Conservation (phyloP, 1,284 basidiomycete species). For the Ganoderma multipileum region DNA sequence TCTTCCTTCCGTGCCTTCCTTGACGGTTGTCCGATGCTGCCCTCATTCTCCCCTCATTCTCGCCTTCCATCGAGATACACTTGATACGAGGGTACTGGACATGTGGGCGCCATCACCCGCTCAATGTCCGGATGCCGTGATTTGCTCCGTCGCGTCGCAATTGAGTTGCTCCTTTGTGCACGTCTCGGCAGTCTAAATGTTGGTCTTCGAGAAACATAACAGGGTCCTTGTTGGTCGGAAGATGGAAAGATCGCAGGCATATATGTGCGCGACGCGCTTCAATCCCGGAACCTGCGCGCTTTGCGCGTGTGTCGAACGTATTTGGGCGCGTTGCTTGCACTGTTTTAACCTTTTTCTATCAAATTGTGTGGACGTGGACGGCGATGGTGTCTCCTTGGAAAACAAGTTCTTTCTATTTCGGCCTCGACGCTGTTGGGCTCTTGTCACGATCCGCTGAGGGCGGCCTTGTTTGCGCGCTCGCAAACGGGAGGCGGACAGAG, state of each 20-base stretch:
- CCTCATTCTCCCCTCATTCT: neutral
- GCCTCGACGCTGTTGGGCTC: neutral
- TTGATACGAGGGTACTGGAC: neutral
- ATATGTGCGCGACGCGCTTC: neutral
- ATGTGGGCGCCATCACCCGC: neutral
- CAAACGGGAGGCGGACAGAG: neutral
- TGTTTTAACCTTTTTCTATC: neutral
- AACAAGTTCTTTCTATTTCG: neutral
- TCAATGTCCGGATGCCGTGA: constrained; percentile 1
- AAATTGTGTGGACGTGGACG: neutral
- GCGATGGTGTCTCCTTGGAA: neutral
- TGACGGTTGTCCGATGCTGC: neutral
- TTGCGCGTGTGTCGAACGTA: neutral
- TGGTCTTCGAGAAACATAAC: neutral
- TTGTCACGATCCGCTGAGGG: neutral
- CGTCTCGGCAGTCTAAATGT: neutral
- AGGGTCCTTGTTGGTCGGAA: neutral
- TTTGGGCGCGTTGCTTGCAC: neutral
- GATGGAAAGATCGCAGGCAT: neutral
- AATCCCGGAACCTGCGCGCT: neutral
- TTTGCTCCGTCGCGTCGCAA: constrained; percentile 1
- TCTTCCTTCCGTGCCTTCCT: neutral
- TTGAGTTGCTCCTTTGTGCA: neutral
- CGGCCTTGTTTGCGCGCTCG: neutral
- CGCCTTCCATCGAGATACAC: neutral